A percentile compares a stretch with the other conserved stretches of the same genome.
phyloP scores from a whole-genome alignment of 2,329 filamentous ascomycete genomes.

The Cercospora sojina region DNA sequence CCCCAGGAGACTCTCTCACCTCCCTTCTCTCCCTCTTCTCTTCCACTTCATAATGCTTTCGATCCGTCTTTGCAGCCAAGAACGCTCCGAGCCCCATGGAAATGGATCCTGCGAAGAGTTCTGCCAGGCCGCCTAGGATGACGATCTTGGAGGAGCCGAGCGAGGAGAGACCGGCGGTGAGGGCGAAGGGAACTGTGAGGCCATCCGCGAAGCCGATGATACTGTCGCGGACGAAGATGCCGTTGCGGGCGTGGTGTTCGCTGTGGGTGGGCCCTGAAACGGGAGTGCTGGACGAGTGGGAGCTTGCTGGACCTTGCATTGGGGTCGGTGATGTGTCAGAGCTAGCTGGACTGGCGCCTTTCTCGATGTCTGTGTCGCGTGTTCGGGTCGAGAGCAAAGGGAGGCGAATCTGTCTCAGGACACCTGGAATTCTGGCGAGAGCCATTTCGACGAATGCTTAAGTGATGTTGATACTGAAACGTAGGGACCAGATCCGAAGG shows the following conservation, averaged over 20 bases:
- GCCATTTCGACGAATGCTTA: background rate
- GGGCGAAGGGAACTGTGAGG: conserved; percentile 74
- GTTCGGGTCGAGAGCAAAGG: background rate
- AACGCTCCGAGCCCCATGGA: conserved; percentile 77
- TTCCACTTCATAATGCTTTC: conserved; percentile 52
- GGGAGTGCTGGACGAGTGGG: background rate
- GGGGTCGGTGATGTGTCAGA: background rate
- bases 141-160: conserved; percentile 38
- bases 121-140: conserved; percentile 65
- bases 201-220: conserved; percentile 78
- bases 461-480: background rate
- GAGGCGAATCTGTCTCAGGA: background rate
- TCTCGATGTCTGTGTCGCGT: background rate
- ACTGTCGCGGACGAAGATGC: conserved; percentile 58
- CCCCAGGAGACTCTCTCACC: conserved; percentile 46
- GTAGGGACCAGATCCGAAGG: background rate
- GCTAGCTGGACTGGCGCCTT: background rate
- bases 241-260: conserved; percentile 31
- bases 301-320: background rate
- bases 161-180: conserved; percentile 70
- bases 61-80: conserved; percentile 62
- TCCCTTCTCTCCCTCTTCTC: conserved; percentile 49
- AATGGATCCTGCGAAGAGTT: conserved; percentile 73
- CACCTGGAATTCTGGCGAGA: background rate
- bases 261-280: background rate